Evolutionary conservation across 192 early-diverging fungal species (phyloP), one percentile per base, ranked within the genome.

Genomic region (Coemansia furcata): DNA sequence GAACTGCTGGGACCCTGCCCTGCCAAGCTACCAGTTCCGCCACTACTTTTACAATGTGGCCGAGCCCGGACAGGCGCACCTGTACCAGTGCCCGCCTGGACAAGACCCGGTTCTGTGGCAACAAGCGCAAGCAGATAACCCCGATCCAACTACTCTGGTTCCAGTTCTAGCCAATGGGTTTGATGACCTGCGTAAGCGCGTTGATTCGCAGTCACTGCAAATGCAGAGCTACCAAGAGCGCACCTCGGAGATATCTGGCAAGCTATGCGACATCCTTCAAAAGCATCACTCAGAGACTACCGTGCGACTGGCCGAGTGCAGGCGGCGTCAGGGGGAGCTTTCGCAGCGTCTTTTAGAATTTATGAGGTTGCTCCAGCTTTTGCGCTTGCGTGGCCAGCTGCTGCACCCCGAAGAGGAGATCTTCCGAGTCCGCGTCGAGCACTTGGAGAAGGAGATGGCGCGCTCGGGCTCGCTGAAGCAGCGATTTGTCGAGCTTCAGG

Each of bases 1-100:
- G 66, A 88, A 87, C 36, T 78, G 82, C 54, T 97, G 92, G 91
- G 87, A 95, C 65, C 89, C 94, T 10, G 77, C 85, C 36, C 88
- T 86, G 50, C 89, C 91, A 6, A 80, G 84, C 43, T 97, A 91
- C 69, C 86, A 90, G 46, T 95, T 97, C 74, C 90, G 89, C 89
- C 91, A 95, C 74, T 98, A 95, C 71, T 96, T 98, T 69, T 98
- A 98, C 77, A 98, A 97, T 68, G 87, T 92, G 73, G 94, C 93
- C 4, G 90, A 95, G 72, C 91, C 95, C 1, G 86, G 79, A n/a
- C 92, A 96, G 80, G 90, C 90, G 17, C 85, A 84, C 38, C 66
- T 87, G 52, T 97, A 98, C 68, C 87, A 82, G 54, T 89, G 86
- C 38, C 89, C 90, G 15, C 85, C 87, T 2, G 86, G 87, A 64